Base-by-base conservation (phyloP, 2,329 filamentous ascomycete genomes). In the Scytalidium lignicola region DNA sequence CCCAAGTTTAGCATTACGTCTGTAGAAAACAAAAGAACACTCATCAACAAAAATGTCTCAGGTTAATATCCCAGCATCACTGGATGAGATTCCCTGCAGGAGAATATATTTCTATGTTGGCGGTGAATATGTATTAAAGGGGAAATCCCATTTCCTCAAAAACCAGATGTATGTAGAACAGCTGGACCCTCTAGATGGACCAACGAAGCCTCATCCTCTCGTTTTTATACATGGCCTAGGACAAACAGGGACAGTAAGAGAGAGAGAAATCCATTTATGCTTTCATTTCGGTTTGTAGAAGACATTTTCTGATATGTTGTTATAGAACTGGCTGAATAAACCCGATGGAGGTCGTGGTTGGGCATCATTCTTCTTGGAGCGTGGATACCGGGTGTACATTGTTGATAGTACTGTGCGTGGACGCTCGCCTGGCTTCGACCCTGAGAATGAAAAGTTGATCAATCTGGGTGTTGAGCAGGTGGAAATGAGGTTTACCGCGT, bases 101-200 rank as follows among this genome's bases (percentile, higher is more conserved):
- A 51, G 55, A 10, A 50, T 53, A 49, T 49, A 52, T 1, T 57
- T 57, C 39, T 55, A 51, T 48, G 47, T 58, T 43, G 56, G 55
- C 10, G 56, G 56, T 12, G 22, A 51, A 44, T 55, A 55, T 45
- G 49, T 51, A 10, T 44, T 46, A 18, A 51, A 43, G 9, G 49
- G 46, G 4, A 52, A 55, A 41, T 51, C 46, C 12, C 39, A 50
- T 21, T 39, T 52, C 39, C 54, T 49, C 18, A 55, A 51, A 28
- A 51, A 69, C 52, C 74, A 78, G 62, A 73, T 78, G 66, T 78
- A 78, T 55, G 73, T 78, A 21, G 75, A 78, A 62, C 67, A 67
- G 51, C 65, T 77, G 22, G 58, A 58, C 5, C 71, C 73, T 17
- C 2, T 32, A 10, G 17, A 20, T 13, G 51, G 49, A 12, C 32